phyloP scores from a whole-genome alignment of 768 basidiomycete genomes.

The Auricularia heimuer region DNA sequence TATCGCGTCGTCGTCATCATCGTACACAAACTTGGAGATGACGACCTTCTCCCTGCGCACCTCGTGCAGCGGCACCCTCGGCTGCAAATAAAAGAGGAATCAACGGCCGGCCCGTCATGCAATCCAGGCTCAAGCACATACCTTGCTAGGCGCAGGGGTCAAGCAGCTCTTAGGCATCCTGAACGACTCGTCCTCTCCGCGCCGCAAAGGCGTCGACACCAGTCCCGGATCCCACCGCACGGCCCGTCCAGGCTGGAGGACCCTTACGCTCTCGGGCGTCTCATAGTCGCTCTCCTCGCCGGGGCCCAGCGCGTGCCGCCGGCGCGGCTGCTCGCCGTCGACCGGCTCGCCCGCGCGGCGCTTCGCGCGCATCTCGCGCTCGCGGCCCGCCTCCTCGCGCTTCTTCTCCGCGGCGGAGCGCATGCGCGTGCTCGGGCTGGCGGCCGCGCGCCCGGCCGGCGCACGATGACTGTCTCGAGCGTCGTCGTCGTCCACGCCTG shows the following conservation, averaged over 20 bases:
- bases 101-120: neutral
- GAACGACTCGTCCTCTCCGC: conserved; percentile 58
- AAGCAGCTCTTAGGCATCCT: conserved; percentile 52
- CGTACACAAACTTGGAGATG: conserved; percentile 74
- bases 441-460: conserved; percentile 58
- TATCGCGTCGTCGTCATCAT: conserved; percentile 39
- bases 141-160: neutral
- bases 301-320: conserved; percentile 49
- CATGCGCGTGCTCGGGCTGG: conserved; percentile 69
- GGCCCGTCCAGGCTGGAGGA: conserved; percentile 26
- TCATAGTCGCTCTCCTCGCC: conserved; percentile 78
- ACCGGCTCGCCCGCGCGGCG: conserved; percentile 33
- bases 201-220: conserved; percentile 32
- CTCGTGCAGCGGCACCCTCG: conserved; percentile 28
- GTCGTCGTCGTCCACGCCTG: conserved; percentile 52
- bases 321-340: conserved; percentile 22
- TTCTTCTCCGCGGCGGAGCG: conserved; percentile 58
- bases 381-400: conserved; percentile 40
- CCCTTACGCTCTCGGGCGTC: conserved; percentile 42
- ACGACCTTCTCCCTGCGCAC: conserved; percentile 51
- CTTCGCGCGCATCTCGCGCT: conserved; percentile 40
- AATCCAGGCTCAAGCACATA: neutral
- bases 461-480: conserved; percentile 60
- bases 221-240: conserved; percentile 75
- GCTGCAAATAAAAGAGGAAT: neutral